Evolutionary conservation across 2,329 filamentous ascomycete species (phyloP).

Genomic region (Beauveria medogensis): DNA sequence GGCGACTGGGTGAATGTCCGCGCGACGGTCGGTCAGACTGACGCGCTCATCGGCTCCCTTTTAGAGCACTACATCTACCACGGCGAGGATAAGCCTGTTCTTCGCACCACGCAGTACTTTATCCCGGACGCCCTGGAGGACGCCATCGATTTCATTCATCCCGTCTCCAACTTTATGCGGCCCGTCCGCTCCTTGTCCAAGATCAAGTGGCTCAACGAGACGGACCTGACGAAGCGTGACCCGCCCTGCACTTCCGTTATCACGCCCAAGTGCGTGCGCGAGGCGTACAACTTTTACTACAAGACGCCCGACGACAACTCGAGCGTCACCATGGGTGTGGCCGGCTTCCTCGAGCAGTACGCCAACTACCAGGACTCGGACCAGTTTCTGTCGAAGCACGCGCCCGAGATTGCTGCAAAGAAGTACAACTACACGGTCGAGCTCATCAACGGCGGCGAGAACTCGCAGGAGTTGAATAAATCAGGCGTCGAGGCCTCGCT

Average conservation of each 20-base stretch:
- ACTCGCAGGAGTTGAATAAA: slow-evolving; percentile 28
- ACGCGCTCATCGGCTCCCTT: slow-evolving; percentile 32
- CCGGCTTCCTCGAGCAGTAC: slow-evolving; percentile 42
- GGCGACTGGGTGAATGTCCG: slow-evolving; percentile 36
- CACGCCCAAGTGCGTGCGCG: slow-evolving; percentile 32
- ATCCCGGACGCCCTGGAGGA: slow-evolving; percentile 31
- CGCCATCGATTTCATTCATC: slow-evolving; percentile 38
- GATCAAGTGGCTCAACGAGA: slow-evolving; percentile 4
- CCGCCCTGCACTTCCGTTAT: slow-evolving; percentile 26
- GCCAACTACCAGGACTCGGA: slow-evolving; percentile 35
- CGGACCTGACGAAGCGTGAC: slow-evolving; percentile 16
- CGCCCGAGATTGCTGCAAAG: slow-evolving; percentile 27
- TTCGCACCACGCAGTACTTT: slow-evolving; percentile 37
- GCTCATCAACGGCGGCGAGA: slow-evolving; percentile 35
- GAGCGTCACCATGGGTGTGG: slow-evolving; percentile 34
- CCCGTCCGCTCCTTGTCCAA: slow-evolving; percentile 24
- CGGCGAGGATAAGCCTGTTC: slow-evolving; percentile 21
- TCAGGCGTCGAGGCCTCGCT: slow-evolving; percentile 39
- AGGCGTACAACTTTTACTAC: slow-evolving; percentile 39
- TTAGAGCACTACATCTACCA: slow-evolving; percentile 35
- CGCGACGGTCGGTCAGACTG: slow-evolving; percentile 30
- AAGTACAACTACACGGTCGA: slow-evolving; percentile 33
- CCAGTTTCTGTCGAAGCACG: slow-evolving; percentile 29
- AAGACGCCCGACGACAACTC: slow-evolving; percentile 22
- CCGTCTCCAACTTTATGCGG: slow-evolving; percentile 41